Evolutionary conservation across 352 stramenopile genomes (phyloP).

Genomic region (Aphanomyces stellatus): DNA sequence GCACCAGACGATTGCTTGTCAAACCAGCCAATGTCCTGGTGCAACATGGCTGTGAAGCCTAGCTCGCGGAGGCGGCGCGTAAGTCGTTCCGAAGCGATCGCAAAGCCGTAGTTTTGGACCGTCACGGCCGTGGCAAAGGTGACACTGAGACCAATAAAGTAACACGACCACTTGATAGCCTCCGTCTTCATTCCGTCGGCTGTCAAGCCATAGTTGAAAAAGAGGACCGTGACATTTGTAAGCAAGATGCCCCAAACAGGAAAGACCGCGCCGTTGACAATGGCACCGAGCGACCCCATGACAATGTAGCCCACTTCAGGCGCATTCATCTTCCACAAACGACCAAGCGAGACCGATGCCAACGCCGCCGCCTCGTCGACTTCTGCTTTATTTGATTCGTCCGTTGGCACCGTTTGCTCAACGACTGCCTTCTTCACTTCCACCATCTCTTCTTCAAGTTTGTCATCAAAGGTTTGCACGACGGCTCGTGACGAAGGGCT

Average conservation of each 20-base stretch:
- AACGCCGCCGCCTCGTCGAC: not conserved
- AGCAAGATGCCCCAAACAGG: conserved; percentile 38
- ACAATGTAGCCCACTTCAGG: conserved; percentile 38
- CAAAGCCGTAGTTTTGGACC: conserved; percentile 22
- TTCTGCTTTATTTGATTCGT: not conserved
- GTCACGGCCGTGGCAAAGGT: conserved; percentile 23
- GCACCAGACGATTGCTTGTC: conserved; percentile 32
- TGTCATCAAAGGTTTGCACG: conserved; percentile 45
- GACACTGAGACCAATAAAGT: conserved; percentile 27
- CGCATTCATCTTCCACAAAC: conserved; percentile 37
- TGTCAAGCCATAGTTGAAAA: conserved; percentile 25
- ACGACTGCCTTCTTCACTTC: not conserved
- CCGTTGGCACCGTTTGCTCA: not conserved
- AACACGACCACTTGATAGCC: conserved; percentile 25
- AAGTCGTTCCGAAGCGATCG: conserved; percentile 22
- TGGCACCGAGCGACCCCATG: conserved; percentile 24
- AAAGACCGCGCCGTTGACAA: conserved; percentile 32
- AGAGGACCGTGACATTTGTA: conserved; percentile 32
- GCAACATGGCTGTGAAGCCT: conserved; percentile 13
- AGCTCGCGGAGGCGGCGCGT: conserved; percentile 21
- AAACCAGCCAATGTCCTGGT: conserved; percentile 25
- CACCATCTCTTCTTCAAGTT: conserved; percentile 44
- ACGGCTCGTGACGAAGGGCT: not conserved
- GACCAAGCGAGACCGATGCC: conserved; percentile 20
- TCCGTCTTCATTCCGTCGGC: conserved; percentile 24